Percentiles rank a stretch among this genome's conserved stretches.
Conservation (phyloP, 805 yeast genomes). For the Blastobotrys robertii region DNA sequence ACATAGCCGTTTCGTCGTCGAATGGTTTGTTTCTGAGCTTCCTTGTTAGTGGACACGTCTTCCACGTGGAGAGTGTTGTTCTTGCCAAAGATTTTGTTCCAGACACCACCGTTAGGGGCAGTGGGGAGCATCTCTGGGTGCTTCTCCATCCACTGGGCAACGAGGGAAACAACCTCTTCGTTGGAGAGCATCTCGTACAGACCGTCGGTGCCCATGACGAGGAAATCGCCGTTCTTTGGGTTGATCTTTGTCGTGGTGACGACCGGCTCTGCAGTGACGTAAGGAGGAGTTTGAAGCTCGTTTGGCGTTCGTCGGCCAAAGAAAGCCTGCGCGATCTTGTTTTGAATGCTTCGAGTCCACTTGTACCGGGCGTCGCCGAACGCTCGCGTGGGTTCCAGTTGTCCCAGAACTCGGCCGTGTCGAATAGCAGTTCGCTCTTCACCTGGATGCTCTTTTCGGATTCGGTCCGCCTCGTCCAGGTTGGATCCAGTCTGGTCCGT, state of each 20-base stretch:
- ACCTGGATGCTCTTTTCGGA: conserved; percentile 81
- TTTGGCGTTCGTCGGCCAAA: conserved; percentile 62
- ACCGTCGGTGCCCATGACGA: conserved; percentile 93
- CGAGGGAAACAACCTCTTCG: conserved; percentile 87
- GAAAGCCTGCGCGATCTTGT: conserved; percentile 58
- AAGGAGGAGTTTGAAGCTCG: conserved; percentile 85
- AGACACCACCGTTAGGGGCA: conserved; percentile 4
- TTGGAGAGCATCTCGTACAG: conserved; percentile 83
- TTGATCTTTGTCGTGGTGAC: conserved; percentile 69
- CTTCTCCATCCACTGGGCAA: conserved; percentile 87
- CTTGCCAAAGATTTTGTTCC: conserved; percentile 10
- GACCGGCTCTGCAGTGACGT: conserved; percentile 95
- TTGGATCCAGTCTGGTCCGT: conserved; percentile 94
- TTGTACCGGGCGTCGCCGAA: conserved; percentile 96
- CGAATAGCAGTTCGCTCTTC: conserved; percentile 68
- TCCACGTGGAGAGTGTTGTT: conserved; percentile 17
- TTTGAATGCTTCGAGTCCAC: conserved; percentile 67
- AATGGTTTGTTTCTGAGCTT: conserved; percentile 60
- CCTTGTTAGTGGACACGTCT: conserved; percentile 36
- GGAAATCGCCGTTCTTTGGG: conserved; percentile 66
- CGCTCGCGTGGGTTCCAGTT: conserved; percentile 90
- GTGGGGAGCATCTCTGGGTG: conserved; percentile 23
- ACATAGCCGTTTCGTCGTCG: conserved; percentile 32
- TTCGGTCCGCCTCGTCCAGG: conserved; percentile 73
- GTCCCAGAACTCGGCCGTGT: conserved; percentile 85